Evolutionary conservation across 345 rosid species (phyloP), one percentile per base, ranked within the genome.

Genomic region (Dipteronia sinensis): DNA sequence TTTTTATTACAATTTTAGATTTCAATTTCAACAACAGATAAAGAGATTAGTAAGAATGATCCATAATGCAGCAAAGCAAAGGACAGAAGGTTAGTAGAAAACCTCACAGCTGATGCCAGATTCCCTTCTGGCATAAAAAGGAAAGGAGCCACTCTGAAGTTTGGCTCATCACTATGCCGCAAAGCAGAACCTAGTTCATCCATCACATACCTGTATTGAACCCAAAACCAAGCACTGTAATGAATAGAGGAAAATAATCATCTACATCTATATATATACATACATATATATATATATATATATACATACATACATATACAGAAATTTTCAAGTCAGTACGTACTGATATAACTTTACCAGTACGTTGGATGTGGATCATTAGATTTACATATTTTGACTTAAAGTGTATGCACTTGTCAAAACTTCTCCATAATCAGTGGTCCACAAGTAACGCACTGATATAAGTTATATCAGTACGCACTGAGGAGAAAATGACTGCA

Each of bases 101-200:
- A 95, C 98, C 99, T 95, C 88, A 95, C 92, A 78, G 99, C 94
- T 71, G 99, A 90, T 38, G 85, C 88, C 76, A 93, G 81, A 27
- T 86, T 92, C 79, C 97, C 97, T 13, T 89, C 88, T 53, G 94
- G 98, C 98, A 95, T 90, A 80, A 86, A 95, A 49, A 95, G 98
- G 77, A 95, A 93, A 77, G 98, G 99, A 81, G 99, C 93, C 59
- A 92, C 90, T 81, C 76, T 91, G 87, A 95, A 93, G 84, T 87
- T 95, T 56, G 99, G 97, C 72, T 83, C 91, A 85, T 95, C 99
- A 62, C 97, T 90, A 81, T 95, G 98, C 79, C 88, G 72, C 80
- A 93, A 81, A 74, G 96, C 95, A 67, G 99, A 95, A 79, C 99
- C 98, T 70, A 95, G 82, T 83, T 95, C 99, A 83, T 95, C 99